These are phyloP conservation scores for Fusarium continuum DNA, from an alignment of 2,329 filamentous ascomycete species.

Conservation along the genomic window DNA sequence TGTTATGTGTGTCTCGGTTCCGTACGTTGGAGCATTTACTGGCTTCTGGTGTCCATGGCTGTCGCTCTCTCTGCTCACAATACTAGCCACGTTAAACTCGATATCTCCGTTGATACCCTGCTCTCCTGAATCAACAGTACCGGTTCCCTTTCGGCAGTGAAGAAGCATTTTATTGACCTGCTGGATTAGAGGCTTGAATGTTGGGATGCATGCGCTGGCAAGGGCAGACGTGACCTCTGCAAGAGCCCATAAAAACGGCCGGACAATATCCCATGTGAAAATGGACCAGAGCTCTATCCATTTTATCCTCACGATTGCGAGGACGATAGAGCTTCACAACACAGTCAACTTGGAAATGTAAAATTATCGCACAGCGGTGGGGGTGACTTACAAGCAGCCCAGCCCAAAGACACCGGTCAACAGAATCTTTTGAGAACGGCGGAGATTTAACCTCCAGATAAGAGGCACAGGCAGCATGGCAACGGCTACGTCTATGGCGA, in stretches of 20 bases:
- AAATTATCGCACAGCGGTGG: accelerated
- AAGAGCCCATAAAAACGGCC: conserved; percentile 18
- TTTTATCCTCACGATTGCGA: conserved; percentile 21
- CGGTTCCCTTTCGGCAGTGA: neutral
- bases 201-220: conserved; percentile 30
- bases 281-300: neutral
- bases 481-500: conserved; percentile 26
- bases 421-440: conserved; percentile 14
- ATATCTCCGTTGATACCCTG: neutral
- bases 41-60: neutral
- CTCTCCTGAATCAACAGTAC: neutral
- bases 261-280: conserved; percentile 23
- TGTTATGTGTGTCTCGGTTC: conserved; percentile 5
- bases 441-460: conserved; percentile 24
- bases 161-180: neutral
- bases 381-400: conserved; percentile 21
- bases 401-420: conserved; percentile 19
- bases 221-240: conserved; percentile 27
- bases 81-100: neutral
- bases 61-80: neutral
- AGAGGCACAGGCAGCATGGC: conserved; percentile 19
- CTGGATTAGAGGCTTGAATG: conserved; percentile 13
- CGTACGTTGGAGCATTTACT: neutral
- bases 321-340: conserved; percentile 17
- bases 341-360: too few relatives aligned